Evolutionary conservation across 805 yeast species (phyloP).

Genomic region (Sugiyamaella smithiae): DNA sequence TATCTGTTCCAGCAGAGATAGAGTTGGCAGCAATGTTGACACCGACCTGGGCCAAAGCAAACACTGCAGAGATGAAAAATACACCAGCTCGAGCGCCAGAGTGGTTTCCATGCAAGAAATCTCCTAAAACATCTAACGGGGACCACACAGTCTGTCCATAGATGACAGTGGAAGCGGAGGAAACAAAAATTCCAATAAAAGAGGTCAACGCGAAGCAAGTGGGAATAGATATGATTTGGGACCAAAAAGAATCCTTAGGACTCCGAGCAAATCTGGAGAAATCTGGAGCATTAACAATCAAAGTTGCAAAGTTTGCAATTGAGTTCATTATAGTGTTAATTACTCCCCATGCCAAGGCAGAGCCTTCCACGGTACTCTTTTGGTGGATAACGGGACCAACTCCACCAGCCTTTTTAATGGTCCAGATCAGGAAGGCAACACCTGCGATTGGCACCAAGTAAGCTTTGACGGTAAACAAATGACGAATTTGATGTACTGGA

Average conservation of each 20-base stretch:
- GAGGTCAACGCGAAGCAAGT: constrained; percentile 76
- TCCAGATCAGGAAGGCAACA: constrained; percentile 79
- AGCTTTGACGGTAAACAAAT: constrained; percentile 80
- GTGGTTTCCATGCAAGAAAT: constrained; percentile 50
- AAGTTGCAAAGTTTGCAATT: constrained; percentile 83
- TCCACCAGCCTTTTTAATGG: constrained; percentile 75
- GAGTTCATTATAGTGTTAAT: constrained; percentile 75
- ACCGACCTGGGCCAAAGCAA: constrained; percentile 74
- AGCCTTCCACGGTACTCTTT: constrained; percentile 50
- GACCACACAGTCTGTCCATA: constrained; percentile 77
- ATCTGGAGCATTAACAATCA: constrained; percentile 85
- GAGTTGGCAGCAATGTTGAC: constrained; percentile 63
- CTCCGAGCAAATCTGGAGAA: constrained; percentile 78
- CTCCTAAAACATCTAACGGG: constrained; percentile 71
- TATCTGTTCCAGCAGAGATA: constrained; percentile 51
- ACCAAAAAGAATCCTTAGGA: constrained; percentile 47
- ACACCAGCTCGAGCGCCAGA: constrained; percentile 72
- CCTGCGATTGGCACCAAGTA: constrained; percentile 79
- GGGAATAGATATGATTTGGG: constrained; percentile 68
- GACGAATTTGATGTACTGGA: constrained; percentile 78
- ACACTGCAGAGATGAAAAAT: constrained; percentile 66
- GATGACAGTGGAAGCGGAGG: constrained; percentile 68
- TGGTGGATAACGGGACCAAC: constrained; percentile 69
- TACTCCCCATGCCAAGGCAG: constrained; percentile 79
- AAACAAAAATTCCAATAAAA: constrained; percentile 78